Conservation (phyloP, 176 grass and related monocot species). For the Calamus simplicifolius region DNA sequence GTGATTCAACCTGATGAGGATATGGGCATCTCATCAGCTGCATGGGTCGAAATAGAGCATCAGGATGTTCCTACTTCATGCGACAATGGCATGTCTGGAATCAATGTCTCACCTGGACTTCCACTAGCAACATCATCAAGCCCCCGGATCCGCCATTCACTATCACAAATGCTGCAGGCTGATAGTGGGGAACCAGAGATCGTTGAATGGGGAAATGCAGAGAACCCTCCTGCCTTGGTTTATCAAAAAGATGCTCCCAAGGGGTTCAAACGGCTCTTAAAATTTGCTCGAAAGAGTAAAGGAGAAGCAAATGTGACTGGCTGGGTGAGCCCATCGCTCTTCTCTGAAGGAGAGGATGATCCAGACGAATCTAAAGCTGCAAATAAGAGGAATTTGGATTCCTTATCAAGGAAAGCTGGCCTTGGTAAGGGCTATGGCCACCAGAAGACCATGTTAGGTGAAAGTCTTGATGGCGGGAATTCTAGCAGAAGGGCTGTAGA, state of each 20-base stretch:
- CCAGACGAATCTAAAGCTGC: constrained; percentile 58
- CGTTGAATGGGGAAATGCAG: constrained; percentile 98
- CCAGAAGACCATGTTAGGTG: constrained; percentile 24
- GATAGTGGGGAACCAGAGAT: constrained; percentile 90
- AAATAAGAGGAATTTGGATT: constrained; percentile 27
- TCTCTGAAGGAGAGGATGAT: constrained; percentile 98
- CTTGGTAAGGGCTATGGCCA: constrained; percentile 12
- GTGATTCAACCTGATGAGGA: constrained; percentile 72
- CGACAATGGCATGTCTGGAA: constrained; percentile 38
- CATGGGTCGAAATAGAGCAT: constrained; percentile 89
- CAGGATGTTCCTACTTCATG: constrained; percentile 41
- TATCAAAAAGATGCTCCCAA: constrained; percentile 97
- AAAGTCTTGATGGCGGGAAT: constrained; percentile 50
- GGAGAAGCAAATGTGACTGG: constrained; percentile 58
- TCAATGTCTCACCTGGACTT: constrained; percentile 32
- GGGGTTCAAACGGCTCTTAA: constrained; percentile 96
- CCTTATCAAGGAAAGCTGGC: constrained; percentile 8
- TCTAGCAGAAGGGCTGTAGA: constrained; percentile 61
- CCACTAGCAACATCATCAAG: constrained; percentile 57
- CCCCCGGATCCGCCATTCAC: constrained; percentile 75
- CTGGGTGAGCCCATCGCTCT: constrained; percentile 61
- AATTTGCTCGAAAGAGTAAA: constrained; percentile 98
- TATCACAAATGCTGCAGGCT: constrained; percentile 99
- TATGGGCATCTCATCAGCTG: constrained; percentile 88
- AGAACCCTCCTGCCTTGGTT: constrained; percentile 91